Evolutionary conservation across 768 basidiomycete species (phyloP).

Genomic region (Amyloporia xantha): DNA sequence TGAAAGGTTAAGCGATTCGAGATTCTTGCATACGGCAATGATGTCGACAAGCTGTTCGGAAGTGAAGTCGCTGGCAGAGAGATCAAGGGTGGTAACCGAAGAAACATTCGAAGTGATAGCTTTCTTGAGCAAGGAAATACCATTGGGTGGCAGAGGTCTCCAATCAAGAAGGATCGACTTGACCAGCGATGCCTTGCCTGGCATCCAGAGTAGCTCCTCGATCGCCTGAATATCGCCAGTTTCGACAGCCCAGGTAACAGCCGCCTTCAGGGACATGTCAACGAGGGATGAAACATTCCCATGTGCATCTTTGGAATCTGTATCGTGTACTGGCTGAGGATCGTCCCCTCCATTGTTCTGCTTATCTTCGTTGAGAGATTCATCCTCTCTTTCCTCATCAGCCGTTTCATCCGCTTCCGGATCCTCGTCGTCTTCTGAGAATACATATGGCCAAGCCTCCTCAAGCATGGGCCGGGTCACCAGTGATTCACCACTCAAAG

Average conservation of each 20-base stretch:
- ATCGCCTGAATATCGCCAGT: slow-evolving; percentile 19
- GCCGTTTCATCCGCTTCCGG: background rate
- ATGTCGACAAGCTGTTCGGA: slow-evolving; percentile 18
- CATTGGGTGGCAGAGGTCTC: slow-evolving; percentile 23
- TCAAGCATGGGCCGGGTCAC: background rate
- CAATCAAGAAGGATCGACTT: slow-evolving; percentile 14
- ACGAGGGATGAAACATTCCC: slow-evolving; percentile 10
- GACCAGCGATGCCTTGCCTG: slow-evolving; percentile 22
- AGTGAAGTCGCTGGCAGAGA: slow-evolving; percentile 21
- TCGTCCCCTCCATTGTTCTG: background rate
- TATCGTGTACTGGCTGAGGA: too few species aligned
- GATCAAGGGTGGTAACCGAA: slow-evolving; percentile 15
- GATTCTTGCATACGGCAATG: slow-evolving; percentile 6
- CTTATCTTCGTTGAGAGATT: background rate
- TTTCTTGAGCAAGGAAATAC: slow-evolving; percentile 18
- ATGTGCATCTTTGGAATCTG: too few species aligned
- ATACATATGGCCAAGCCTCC: background rate
- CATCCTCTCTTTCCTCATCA: background rate
- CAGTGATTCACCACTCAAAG: background rate
- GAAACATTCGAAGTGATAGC: slow-evolving; percentile 6
- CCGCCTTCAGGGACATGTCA: slow-evolving; percentile 22
- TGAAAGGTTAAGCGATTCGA: slow-evolving; percentile 22
- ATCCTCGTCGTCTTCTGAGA: background rate
- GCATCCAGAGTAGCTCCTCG: slow-evolving; percentile 25
- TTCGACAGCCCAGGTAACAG: slow-evolving; percentile 21